Percentiles rank a stretch among this genome's conserved stretches.
phyloP scores from a whole-genome alignment of 208 protist species.

The Leishmania turanica region DNA sequence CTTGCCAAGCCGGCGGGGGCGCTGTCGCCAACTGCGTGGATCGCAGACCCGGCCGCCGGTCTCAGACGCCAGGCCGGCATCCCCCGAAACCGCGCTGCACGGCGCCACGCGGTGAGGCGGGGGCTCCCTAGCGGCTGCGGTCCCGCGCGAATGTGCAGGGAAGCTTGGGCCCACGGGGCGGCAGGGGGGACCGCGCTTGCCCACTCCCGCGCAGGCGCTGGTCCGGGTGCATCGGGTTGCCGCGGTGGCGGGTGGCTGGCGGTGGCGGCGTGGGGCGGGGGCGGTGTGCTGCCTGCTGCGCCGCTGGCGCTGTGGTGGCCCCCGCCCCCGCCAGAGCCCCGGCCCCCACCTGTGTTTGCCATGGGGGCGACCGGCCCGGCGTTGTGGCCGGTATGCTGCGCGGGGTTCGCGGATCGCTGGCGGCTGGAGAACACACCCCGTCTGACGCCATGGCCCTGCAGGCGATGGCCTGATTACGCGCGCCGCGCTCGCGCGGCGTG shows the following conservation, averaged over 20 bases:
- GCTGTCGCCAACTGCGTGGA: background rate
- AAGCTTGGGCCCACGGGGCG: background rate
- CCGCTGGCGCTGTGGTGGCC: background rate
- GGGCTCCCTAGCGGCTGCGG: background rate
- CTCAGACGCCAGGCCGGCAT: background rate
- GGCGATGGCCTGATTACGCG: too few relatives aligned
- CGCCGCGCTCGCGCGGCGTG: background rate
- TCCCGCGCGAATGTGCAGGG: background rate
- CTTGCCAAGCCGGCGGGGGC: background rate
- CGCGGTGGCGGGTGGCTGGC: background rate
- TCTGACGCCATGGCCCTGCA: background rate
- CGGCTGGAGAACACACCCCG: background rate
- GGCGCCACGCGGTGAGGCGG: background rate
- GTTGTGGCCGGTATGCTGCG: background rate
- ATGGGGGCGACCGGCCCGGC: background rate
- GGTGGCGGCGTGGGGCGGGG: background rate
- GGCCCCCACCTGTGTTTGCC: background rate
- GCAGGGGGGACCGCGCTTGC: background rate
- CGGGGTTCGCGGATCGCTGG: background rate
- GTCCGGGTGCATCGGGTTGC: background rate
- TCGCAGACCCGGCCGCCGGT: background rate
- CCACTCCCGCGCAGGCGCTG: background rate
- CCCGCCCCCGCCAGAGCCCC: background rate
- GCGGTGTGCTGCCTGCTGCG: background rate
- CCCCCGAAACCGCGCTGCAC: background rate